Evolutionary conservation across 768 basidiomycete species (phyloP).

Genomic region (Leccinum subtestaceum): DNA sequence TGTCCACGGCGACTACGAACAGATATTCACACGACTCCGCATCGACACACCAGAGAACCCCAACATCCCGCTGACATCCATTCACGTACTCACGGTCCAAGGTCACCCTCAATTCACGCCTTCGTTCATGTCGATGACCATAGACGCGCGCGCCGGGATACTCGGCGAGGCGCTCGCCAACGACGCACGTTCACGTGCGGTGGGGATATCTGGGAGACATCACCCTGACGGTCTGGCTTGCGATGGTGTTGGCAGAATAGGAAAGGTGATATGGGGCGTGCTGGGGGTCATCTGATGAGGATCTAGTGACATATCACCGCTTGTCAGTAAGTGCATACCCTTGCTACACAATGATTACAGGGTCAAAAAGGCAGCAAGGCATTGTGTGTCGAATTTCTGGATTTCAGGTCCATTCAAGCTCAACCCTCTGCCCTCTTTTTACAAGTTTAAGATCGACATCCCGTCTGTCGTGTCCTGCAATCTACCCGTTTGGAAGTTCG

Average conservation of each 20-base stretch:
- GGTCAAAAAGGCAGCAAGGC: too few relatives aligned
- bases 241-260: conserved; percentile 44
- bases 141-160: conserved; percentile 43
- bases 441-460: too few relatives aligned
- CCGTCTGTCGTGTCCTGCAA: too few relatives aligned
- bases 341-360: too few relatives aligned
- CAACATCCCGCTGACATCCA: background rate
- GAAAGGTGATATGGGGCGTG: conserved; percentile 15
- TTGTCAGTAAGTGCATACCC: too few relatives aligned
- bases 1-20: conserved; percentile 45
- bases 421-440: too few relatives aligned
- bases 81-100: conserved; percentile 41
- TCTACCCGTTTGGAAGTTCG: too few relatives aligned
- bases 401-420: too few relatives aligned
- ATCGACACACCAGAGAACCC: background rate
- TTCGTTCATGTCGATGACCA: conserved; percentile 42
- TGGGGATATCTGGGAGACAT: conserved; percentile 23
- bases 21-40: conserved; percentile 40
- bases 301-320: too few relatives aligned
- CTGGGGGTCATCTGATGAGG: conserved; percentile 1
- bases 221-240: conserved; percentile 33
- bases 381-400: too few relatives aligned
- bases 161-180: conserved; percentile 43
- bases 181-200: conserved; percentile 36
- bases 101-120: conserved; percentile 91